phyloP scores from a whole-genome alignment of 2,329 filamentous ascomycete species.

The Penicillium rolfsii region DNA sequence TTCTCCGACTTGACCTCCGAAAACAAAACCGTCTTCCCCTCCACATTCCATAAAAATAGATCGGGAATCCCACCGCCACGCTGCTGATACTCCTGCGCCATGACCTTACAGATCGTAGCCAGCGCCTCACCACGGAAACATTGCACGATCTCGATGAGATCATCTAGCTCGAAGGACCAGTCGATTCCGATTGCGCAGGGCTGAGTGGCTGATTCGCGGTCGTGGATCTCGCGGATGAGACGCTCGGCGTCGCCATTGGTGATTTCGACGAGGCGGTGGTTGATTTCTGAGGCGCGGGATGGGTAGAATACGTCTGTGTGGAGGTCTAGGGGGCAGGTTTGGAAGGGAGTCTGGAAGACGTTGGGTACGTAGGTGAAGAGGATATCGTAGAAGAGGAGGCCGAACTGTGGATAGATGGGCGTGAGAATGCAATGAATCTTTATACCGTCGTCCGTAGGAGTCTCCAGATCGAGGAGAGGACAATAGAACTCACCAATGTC shows the following conservation, averaged over 20 bases:
- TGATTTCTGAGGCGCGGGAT: slow-evolving; percentile 84
- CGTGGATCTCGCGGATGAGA: slow-evolving; percentile 71
- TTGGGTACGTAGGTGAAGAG: slow-evolving; percentile 93
- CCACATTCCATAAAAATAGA: slow-evolving; percentile 79
- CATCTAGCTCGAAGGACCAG: slow-evolving; percentile 81
- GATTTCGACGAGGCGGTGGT: slow-evolving; percentile 81
- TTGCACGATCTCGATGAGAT: slow-evolving; percentile 75
- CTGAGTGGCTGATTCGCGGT: slow-evolving; percentile 66
- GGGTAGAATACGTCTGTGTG: slow-evolving; percentile 93
- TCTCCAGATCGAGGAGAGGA: not conserved
- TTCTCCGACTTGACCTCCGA: slow-evolving; percentile 81
- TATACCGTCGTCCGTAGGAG: not conserved
- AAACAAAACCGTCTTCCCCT: slow-evolving; percentile 70
- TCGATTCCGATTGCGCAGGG: slow-evolving; percentile 91
- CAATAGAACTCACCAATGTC: slow-evolving; percentile 62
- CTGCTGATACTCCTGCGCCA: slow-evolving; percentile 91
- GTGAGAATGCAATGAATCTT: not conserved
- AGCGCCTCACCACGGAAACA: slow-evolving; percentile 83
- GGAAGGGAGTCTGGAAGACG: slow-evolving; percentile 94
- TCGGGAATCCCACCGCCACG: slow-evolving; percentile 89
- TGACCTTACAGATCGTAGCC: slow-evolving; percentile 83
- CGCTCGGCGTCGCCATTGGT: slow-evolving; percentile 74
- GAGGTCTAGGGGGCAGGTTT: slow-evolving; percentile 89
- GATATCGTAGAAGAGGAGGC: slow-evolving; percentile 89
- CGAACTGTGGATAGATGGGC: slow-evolving; percentile 54